A percentile compares a stretch with the other conserved stretches of the same genome.
phyloP scores from a whole-genome alignment of 1,284 basidiomycete species.

The Puccinia coronata region DNA sequence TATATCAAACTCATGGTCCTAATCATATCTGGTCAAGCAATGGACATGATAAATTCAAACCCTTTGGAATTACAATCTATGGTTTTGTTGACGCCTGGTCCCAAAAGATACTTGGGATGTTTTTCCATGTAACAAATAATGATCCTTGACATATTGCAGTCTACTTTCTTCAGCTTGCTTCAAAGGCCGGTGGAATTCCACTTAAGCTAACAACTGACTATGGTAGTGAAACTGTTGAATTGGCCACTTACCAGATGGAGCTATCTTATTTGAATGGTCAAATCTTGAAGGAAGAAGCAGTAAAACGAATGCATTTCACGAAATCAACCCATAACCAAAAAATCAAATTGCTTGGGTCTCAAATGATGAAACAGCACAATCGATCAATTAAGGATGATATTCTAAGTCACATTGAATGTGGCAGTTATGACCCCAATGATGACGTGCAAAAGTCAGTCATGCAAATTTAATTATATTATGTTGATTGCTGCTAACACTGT shows the following conservation, averaged over 20 bases:
- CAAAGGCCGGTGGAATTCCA: not conserved
- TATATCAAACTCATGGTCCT: not conserved
- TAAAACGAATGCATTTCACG: not conserved
- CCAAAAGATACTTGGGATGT: not conserved
- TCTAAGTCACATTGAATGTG: too few species aligned
- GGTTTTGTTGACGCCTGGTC: not conserved
- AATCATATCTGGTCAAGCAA: not conserved
- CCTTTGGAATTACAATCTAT: not conserved
- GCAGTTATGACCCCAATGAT: too few species aligned
- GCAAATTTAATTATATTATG: not conserved
- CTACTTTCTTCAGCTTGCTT: not conserved
- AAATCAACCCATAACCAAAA: constrained; percentile 26
- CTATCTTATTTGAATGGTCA: constrained; percentile 2
- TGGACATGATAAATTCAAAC: constrained; percentile 19
- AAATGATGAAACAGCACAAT: not conserved
- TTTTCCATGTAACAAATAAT: constrained; percentile 5
- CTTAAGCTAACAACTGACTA: not conserved
- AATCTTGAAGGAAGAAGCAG: not conserved
- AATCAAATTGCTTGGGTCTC: constrained; percentile 13
- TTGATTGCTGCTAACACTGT: not conserved
- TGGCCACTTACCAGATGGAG: not conserved
- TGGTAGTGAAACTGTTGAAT: not conserved
- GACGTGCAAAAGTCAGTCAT: not conserved
- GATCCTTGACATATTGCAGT: not conserved
- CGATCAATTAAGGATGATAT: too few species aligned